Conservation (phyloP, 139 green algal species). For the Microglena sp. region DNA sequence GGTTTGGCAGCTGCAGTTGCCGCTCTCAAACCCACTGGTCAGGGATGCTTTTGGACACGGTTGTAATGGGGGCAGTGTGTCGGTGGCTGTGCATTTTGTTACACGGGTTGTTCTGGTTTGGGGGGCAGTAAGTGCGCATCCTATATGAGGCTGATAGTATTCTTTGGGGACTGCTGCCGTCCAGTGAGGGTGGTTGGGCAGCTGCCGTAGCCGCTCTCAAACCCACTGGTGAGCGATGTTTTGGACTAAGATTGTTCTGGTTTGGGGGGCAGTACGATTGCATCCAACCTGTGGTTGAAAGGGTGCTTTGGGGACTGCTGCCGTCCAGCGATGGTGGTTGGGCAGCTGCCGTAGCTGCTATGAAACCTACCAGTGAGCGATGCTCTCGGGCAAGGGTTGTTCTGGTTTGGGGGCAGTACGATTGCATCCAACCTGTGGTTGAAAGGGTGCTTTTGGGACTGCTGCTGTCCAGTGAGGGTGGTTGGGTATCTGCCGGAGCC, state of each 20-base stretch:
- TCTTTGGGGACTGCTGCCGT: conserved; percentile 60
- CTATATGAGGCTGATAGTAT: conserved; percentile 65
- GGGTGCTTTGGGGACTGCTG: conserved; percentile 62
- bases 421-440: too few species aligned
- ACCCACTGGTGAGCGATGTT: conserved; percentile 10
- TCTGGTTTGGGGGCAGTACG: too few species aligned
- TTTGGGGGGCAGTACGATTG: too few species aligned
- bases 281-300: too few species aligned
- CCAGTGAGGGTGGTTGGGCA: conserved; percentile 43
- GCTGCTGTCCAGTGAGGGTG: conserved; percentile 41
- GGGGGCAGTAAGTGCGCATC: too few species aligned
- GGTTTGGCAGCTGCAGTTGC: conserved; percentile 52
- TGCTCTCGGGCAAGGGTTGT: too few species aligned
- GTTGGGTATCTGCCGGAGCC: conserved; percentile 50
- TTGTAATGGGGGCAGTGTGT: too few species aligned
- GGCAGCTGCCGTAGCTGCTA: conserved; percentile 37
- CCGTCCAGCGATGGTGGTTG: conserved; percentile 49
- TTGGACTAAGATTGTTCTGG: too few species aligned
- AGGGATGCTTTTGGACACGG: neutral
- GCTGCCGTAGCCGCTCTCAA: conserved; percentile 46
- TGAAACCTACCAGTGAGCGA: conserved; percentile 28
- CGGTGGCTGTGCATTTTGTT: too few species aligned
- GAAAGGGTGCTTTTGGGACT: conserved; percentile 65
- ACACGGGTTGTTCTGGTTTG: too few species aligned
- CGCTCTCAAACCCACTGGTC: conserved; percentile 33